Evolutionary conservation across 139 green algal genomes (phyloP).

Genomic region (Microglena sp.): DNA sequence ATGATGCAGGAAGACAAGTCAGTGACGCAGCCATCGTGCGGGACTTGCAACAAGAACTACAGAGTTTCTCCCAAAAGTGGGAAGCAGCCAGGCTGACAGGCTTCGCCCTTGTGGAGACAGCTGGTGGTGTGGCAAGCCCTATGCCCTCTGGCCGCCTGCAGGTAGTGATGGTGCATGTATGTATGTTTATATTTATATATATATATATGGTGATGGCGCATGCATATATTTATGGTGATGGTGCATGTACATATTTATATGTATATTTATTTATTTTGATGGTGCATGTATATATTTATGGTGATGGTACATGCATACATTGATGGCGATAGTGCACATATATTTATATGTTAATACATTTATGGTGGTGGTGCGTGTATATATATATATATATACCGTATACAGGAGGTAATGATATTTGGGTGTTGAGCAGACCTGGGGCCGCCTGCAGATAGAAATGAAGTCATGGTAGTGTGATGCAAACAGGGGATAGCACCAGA

Average conservation of each 20-base stretch:
- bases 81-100: too few relatives aligned
- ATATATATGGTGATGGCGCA: background rate
- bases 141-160: conserved; percentile 69
- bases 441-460: too few relatives aligned
- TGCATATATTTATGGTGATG: background rate
- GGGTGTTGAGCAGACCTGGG: background rate
- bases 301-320: background rate
- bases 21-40: too few relatives aligned
- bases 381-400: too few relatives aligned
- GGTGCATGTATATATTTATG: background rate
- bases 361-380: too few relatives aligned
- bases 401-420: background rate
- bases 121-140: conserved; percentile 79
- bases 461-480: too few relatives aligned
- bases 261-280: background rate
- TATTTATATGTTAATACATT: background rate
- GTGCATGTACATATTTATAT: background rate
- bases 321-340: background rate
- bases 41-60: too few relatives aligned
- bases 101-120: conserved; percentile 77
- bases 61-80: too few relatives aligned
- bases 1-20: too few relatives aligned
- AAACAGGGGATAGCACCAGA: too few relatives aligned
- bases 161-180: conserved; percentile 27
- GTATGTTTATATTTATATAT: background rate